Base-by-base conservation (phyloP, 1,284 basidiomycete genomes). In the Austroboletus niveus region DNA sequence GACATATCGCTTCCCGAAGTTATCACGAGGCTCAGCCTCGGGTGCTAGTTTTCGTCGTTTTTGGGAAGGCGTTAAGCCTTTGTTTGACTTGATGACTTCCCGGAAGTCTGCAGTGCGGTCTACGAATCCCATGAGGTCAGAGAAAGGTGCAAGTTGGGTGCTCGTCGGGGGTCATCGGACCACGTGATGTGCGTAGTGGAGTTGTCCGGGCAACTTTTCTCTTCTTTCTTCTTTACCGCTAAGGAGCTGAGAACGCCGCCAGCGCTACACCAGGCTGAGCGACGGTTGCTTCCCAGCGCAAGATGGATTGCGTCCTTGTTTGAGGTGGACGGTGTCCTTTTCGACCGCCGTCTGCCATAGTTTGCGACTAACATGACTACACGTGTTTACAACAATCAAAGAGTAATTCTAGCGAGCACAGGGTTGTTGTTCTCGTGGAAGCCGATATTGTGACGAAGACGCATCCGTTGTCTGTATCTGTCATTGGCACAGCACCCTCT, bases 341-440 rank as follows among this genome's bases (percentile, higher is more conserved):
- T 53, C 34, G 49, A 82, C 79, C 78, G 74, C 71, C 71, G 71
- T 75, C 73, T 79, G 83, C 81, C 82, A 88, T 88, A 87, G 79
- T 81, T 74, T 80, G 76, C 57, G 81, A 84, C 78, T 64, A 57
- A 87, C 79, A 87, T 66, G n/a, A 45, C 40, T 24, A 32, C 39
- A 20, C 15, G 9, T 34, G 32, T 24, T 11, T 30, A 24, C 36
- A 20, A 22, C 15, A 35, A 27, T 60, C 39, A 65, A 42, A 68
- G 53, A 43, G 64, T 42, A 35, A 69, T 55, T n/a, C 56, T 56
- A 20, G 56, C 59, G 8, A 66, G 46, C 3, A 48, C 45, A 1
- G 51, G 47, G 14, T 60, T 44, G 14, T 60, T 44, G 42, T 17
- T 54, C 41, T 65, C 48, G 12, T 45, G 48, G 14, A 64, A 52